Percentiles rank a stretch among this genome's conserved stretches.
Conservation (phyloP, 2,329 filamentous ascomycete genomes). For the Colletotrichum truncatum region DNA sequence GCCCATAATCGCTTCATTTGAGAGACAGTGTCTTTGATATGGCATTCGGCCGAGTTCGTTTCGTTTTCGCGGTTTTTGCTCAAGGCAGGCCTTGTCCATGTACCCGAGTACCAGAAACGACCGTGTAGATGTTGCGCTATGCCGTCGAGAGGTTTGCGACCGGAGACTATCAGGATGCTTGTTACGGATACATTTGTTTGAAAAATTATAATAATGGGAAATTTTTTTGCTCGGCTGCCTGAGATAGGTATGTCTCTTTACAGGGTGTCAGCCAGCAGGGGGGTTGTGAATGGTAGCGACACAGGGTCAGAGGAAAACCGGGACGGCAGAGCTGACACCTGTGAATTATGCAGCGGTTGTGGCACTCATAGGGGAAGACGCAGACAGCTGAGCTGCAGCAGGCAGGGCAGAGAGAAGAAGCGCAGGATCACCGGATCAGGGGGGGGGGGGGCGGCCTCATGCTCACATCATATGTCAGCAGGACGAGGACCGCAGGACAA, state of each 20-base stretch:
- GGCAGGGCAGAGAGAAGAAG: not conserved
- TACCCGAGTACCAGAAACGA: not conserved
- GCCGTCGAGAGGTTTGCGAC: not conserved
- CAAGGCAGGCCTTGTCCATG: not conserved
- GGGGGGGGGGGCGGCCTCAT: not conserved
- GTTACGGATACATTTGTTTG: not conserved
- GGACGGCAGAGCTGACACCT: not conserved
- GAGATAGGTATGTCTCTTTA: not conserved
- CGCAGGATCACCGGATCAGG: not conserved
- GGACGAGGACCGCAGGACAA: not conserved
- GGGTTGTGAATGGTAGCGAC: not conserved
- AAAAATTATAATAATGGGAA: not conserved
- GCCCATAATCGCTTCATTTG: slow-evolving; percentile 14
- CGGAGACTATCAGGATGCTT: not conserved
- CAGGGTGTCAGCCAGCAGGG: not conserved
- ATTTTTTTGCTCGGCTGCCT: not conserved
- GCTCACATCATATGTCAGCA: slow-evolving; percentile 16
- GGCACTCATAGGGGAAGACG: too few species aligned
- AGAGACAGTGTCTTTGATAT: not conserved
- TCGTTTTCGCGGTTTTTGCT: not conserved
- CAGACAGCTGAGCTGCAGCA: not conserved
- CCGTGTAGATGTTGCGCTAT: not conserved
- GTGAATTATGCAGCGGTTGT: not conserved
- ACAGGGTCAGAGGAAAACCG: not conserved
- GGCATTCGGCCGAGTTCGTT: not conserved